Percentiles rank a stretch among this genome's conserved stretches.
phyloP scores from a whole-genome alignment of 2,329 filamentous ascomycete species.

The Exophiala sp. region DNA sequence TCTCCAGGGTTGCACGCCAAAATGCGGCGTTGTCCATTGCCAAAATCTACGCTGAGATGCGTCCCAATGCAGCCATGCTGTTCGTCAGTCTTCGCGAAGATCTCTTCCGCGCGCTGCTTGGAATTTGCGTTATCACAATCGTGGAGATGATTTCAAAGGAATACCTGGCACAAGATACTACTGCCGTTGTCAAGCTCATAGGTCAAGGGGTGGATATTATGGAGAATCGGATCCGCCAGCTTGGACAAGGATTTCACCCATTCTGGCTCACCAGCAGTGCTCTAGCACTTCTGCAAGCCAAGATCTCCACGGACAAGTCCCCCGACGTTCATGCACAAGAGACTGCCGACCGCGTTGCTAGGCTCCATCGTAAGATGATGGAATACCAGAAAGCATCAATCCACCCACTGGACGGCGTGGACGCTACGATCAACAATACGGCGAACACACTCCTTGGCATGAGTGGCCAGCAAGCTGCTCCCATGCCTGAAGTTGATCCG shows the following conservation, averaged over 20 bases:
- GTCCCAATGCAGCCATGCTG: slow-evolving; percentile 7
- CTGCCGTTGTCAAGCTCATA: slow-evolving; percentile 15
- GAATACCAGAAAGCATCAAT: slow-evolving; percentile 6
- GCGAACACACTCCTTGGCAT: slow-evolving; percentile 14
- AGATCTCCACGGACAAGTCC: slow-evolving; percentile 25
- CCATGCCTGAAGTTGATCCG: slow-evolving; percentile 16
- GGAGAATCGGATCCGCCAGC: slow-evolving; percentile 33
- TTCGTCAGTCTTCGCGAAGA: slow-evolving; percentile 18
- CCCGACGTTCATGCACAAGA: slow-evolving; percentile 25
- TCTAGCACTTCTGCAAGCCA: slow-evolving; percentile 31
- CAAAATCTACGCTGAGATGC: slow-evolving; percentile 17
- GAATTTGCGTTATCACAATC: slow-evolving; percentile 16
- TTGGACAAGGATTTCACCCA: slow-evolving; percentile 36
- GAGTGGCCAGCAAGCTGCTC: slow-evolving; percentile 7
- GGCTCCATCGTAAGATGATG: slow-evolving; percentile 15
- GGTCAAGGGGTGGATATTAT: slow-evolving; percentile 33
- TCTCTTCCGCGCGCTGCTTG: slow-evolving; percentile 16
- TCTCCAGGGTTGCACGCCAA: slow-evolving; percentile 29
- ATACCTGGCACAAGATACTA: slow-evolving; percentile 12
- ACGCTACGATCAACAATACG: slow-evolving; percentile 13
- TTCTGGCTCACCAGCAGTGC: slow-evolving; percentile 37
- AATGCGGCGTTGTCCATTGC: slow-evolving; percentile 23
- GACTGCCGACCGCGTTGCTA: slow-evolving; percentile 27
- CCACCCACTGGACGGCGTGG: neutral
- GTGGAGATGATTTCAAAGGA: slow-evolving; percentile 2